These are phyloP conservation scores for Lecanicillium sp. DNA, from an alignment of 2,329 filamentous ascomycete genomes.

Conservation along the genomic window DNA sequence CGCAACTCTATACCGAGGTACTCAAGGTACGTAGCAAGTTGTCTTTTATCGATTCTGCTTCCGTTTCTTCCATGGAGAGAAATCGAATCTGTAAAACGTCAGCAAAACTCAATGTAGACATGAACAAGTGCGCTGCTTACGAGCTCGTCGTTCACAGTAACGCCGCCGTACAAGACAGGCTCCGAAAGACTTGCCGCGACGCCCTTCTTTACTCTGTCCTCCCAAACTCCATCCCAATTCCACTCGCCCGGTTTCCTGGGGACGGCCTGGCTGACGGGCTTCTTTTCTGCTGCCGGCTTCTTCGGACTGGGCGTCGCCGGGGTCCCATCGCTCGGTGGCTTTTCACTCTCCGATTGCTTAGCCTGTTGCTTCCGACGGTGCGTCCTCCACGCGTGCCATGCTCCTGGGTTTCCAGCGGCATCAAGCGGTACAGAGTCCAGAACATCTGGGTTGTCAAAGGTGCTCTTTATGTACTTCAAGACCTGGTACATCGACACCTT, in stretches of 20 bases:
- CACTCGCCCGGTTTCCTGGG: constrained; percentile 68
- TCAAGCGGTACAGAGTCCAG: constrained; percentile 75
- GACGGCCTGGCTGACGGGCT: neutral
- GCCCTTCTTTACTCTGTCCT: constrained; percentile 75
- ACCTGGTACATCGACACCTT: constrained; percentile 56
- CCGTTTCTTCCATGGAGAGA: constrained; percentile 54
- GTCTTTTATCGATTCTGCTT: constrained; percentile 52
- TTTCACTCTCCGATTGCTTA: constrained; percentile 16
- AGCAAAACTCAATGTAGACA: constrained; percentile 14
- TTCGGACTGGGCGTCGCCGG: constrained; percentile 7
- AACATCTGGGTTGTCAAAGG: constrained; percentile 72
- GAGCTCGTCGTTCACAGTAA: constrained; percentile 59
- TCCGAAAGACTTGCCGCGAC: constrained; percentile 75
- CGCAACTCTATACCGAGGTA: constrained; percentile 21
- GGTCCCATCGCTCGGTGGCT: neutral
- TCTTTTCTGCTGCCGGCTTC: constrained; percentile 8
- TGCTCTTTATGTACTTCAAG: constrained; percentile 71
- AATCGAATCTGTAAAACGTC: constrained; percentile 53
- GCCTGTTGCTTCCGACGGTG: constrained; percentile 44
- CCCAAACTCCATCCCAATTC: constrained; percentile 99
- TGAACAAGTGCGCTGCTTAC: constrained; percentile 41
- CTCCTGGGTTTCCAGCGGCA: constrained; percentile 81
- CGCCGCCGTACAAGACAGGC: constrained; percentile 66
- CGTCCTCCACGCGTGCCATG: constrained; percentile 89
- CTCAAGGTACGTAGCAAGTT: constrained; percentile 50